Conservation (phyloP, 164 flowering plant genomes). For the Amborella trichopoda region DNA sequence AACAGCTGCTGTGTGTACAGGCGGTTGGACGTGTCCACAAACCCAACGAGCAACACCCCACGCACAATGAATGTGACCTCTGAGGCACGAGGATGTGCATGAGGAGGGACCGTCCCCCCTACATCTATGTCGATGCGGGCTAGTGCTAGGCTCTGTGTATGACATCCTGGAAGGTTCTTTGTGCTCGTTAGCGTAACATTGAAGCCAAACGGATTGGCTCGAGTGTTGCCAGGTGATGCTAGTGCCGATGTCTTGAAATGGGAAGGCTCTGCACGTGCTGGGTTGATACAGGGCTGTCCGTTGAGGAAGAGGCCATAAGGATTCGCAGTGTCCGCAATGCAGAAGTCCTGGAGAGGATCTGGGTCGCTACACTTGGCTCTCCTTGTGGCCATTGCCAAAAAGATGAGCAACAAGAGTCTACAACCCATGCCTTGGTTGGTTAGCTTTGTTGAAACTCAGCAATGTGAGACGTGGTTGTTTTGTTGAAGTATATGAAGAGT, state of each 20-base stretch:
- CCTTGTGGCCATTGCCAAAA: no score
- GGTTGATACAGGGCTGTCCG: conserved; percentile 50
- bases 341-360: conserved; percentile 48
- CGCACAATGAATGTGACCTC: conserved; percentile 32
- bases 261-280: conserved; percentile 15
- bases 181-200: conserved; percentile 32
- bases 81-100: conserved; percentile 71
- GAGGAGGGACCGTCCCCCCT: conserved; percentile 40
- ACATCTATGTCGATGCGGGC: conserved; percentile 40
- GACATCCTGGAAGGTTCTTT: conserved; percentile 47
- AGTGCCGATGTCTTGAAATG: conserved; percentile 52
- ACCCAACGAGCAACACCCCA: conserved; percentile 44
- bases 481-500: no score
- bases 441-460: no score
- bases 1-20: conserved; percentile 24
- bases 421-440: no score
- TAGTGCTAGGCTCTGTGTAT: conserved; percentile 58
- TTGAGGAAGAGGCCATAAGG: conserved; percentile 17
- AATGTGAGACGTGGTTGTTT: no score
- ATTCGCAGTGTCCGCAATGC: conserved; percentile 8
- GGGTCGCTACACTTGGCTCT: no score
- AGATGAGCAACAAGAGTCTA: no score
- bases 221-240: conserved; percentile 30
- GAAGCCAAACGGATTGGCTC: conserved; percentile 34
- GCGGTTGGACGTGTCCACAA: conserved; percentile 36